A percentile compares a stretch with the other conserved stretches of the same genome.
phyloP scores from a whole-genome alignment of 768 basidiomycete species.

The Termitomyces sp. region DNA sequence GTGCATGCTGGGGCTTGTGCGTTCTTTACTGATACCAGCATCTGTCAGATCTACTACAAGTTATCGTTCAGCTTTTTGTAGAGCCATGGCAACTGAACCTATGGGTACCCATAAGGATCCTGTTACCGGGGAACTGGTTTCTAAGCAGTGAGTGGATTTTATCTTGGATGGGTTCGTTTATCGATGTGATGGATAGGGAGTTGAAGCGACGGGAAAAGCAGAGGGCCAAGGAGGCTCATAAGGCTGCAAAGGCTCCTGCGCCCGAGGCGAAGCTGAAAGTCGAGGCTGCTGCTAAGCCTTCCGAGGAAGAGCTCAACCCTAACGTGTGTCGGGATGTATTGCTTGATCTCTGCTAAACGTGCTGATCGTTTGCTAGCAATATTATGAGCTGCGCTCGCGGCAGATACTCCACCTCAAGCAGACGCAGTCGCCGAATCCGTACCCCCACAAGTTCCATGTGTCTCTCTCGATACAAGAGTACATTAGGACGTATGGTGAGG shows the following conservation, averaged over 20 bases:
- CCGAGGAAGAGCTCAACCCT: slow-evolving; percentile 84
- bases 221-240: slow-evolving; percentile 71
- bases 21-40: slow-evolving; percentile 14
- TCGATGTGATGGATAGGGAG: slow-evolving; percentile 50
- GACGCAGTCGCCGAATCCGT: slow-evolving; percentile 86
- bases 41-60: slow-evolving; percentile 9
- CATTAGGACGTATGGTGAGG: slow-evolving; percentile 65
- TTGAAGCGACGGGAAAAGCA: slow-evolving; percentile 92
- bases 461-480: slow-evolving; percentile 67
- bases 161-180: slow-evolving; percentile 17
- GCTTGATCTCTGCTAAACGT: background rate
- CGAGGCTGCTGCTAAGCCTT: slow-evolving; percentile 34
- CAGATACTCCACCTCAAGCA: slow-evolving; percentile 82
- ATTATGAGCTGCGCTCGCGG: slow-evolving; percentile 89
- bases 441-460: slow-evolving; percentile 99
- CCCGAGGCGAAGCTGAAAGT: slow-evolving; percentile 33
- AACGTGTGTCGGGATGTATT: slow-evolving; percentile 53
- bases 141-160: slow-evolving; percentile 71
- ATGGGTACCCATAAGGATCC: slow-evolving; percentile 64
- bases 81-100: slow-evolving; percentile 36
- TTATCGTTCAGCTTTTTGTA: background rate
- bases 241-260: slow-evolving; percentile 35
- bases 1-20: slow-evolving; percentile 28
- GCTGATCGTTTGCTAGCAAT: slow-evolving; percentile 63
- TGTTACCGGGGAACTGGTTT: slow-evolving; percentile 93